Percentiles rank a stretch among this genome's conserved stretches.
Conservation (phyloP, 2,329 filamentous ascomycete genomes). For the Epichloe scottii region DNA sequence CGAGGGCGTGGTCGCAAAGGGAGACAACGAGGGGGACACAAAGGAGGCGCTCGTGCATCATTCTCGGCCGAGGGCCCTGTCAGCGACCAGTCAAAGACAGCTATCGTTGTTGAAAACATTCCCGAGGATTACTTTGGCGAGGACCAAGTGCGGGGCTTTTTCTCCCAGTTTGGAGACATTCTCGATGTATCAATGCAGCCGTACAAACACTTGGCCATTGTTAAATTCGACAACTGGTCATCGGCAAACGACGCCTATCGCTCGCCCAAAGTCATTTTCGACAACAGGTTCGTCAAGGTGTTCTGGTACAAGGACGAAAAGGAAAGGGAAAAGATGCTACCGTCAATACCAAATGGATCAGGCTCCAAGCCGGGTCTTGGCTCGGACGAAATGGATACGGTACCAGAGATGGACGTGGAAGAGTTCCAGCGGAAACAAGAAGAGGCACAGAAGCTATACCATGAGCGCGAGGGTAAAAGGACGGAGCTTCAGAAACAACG, state of each 20-base stretch:
- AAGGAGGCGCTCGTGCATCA: slow-evolving; percentile 32
- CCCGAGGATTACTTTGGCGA: slow-evolving; percentile 59
- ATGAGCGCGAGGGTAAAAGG: slow-evolving; percentile 51
- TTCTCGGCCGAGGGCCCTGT: slow-evolving; percentile 55
- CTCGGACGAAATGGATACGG: slow-evolving; percentile 14
- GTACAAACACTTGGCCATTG: slow-evolving; percentile 53
- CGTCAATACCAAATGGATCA: slow-evolving; percentile 17
- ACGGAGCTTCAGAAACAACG: slow-evolving; percentile 50
- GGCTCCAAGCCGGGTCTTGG: slow-evolving; percentile 8
- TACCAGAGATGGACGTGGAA: slow-evolving; percentile 53
- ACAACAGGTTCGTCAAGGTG: slow-evolving; percentile 76
- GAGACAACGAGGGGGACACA: slow-evolving; percentile 23
- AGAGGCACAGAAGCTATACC: slow-evolving; percentile 56
- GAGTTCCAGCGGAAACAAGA: slow-evolving; percentile 57
- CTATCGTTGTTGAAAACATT: slow-evolving; percentile 67
- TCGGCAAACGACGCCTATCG: slow-evolving; percentile 58
- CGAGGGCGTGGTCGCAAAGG: slow-evolving; percentile 24
- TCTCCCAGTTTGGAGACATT: slow-evolving; percentile 58
- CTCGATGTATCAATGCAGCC: slow-evolving; percentile 51
- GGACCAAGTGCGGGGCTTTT: slow-evolving; percentile 53
- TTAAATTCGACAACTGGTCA: slow-evolving; percentile 56
- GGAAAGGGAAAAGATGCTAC: slow-evolving; percentile 22
- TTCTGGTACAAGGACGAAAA: slow-evolving; percentile 57
- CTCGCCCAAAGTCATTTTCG: slow-evolving; percentile 70
- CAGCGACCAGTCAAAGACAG: slow-evolving; percentile 48